phyloP scores from a whole-genome alignment of 2,329 filamentous ascomycete genomes.

The Lecanoromycetidae sp. region DNA sequence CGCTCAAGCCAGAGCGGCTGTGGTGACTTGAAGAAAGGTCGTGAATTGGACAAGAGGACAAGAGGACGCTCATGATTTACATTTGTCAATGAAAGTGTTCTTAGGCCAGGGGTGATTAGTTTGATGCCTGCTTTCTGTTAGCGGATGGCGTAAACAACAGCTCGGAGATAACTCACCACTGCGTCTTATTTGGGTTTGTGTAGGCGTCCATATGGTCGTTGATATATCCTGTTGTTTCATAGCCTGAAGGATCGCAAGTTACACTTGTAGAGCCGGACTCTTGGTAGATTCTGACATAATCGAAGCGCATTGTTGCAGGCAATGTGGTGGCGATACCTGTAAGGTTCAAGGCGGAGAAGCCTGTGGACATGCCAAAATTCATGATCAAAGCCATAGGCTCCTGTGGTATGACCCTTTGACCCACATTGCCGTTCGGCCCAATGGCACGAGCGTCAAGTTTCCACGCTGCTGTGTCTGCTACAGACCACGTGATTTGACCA shows the following conservation, averaged over 20 bases:
- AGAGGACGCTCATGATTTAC: conserved; percentile 11
- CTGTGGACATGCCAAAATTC: conserved; percentile 59
- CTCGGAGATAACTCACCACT: conserved; percentile 37
- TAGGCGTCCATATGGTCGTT: conserved; percentile 49
- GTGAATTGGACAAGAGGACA: background rate
- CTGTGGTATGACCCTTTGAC: conserved; percentile 50
- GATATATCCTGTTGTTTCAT: conserved; percentile 57
- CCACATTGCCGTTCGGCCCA: conserved; percentile 58
- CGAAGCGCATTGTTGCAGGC: conserved; percentile 54
- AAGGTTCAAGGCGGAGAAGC: conserved; percentile 51
- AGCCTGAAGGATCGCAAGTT: conserved; percentile 57
- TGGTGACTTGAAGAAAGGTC: background rate
- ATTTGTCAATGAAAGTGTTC: conserved; percentile 21
- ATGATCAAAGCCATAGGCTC: conserved; percentile 57
- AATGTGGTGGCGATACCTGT: conserved; percentile 43
- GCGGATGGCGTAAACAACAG: background rate
- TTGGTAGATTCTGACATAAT: conserved; percentile 61
- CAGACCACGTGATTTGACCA: conserved; percentile 56
- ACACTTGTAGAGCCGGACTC: conserved; percentile 44
- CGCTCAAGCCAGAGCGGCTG: no score
- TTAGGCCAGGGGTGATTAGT: conserved; percentile 21
- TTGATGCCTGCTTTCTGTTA: conserved; percentile 27
- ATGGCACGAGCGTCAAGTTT: conserved; percentile 48
- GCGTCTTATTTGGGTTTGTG: conserved; percentile 50
- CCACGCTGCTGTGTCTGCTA: conserved; percentile 54